Percentiles rank a stretch among this genome's conserved stretches.
Evolutionary conservation across 75 land plant genomes (phyloP).

Genomic region (Cupressus sempervirens): DNA sequence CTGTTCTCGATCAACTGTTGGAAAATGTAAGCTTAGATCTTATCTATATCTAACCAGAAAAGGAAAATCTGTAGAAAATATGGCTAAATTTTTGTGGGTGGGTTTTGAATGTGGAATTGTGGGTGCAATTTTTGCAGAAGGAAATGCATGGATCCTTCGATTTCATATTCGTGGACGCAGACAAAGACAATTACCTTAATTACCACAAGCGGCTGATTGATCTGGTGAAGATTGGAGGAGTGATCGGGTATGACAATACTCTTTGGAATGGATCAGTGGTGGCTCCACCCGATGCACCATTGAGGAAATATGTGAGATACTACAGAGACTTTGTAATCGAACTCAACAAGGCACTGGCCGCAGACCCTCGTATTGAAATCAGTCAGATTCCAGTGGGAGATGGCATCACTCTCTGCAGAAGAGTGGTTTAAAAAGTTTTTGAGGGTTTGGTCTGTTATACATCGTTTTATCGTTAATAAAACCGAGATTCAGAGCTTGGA

Average conservation of each 20-base stretch:
- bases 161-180: slow-evolving; percentile 84
- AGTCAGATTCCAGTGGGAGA: slow-evolving; percentile 70
- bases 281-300: slow-evolving; percentile 33
- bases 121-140: slow-evolving; percentile 22
- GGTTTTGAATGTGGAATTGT: not conserved
- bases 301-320: slow-evolving; percentile 36
- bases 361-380: slow-evolving; percentile 69
- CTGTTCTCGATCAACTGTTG: slow-evolving; percentile 42
- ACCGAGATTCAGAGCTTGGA: too few species aligned
- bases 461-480: too few species aligned
- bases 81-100: not conserved
- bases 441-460: not conserved
- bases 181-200: slow-evolving; percentile 69
- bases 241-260: slow-evolving; percentile 87
- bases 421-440: slow-evolving; percentile 19
- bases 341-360: slow-evolving; percentile 58
- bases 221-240: slow-evolving; percentile 72
- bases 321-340: slow-evolving; percentile 38
- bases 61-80: not conserved
- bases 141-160: slow-evolving; percentile 54
- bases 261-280: slow-evolving; percentile 79
- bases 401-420: slow-evolving; percentile 78
- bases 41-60: not conserved
- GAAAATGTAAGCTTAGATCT: slow-evolving; percentile 24
- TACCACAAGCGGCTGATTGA: slow-evolving; percentile 66